Evolutionary conservation across 2,329 filamentous ascomycete species (phyloP).

Genomic region (Fusarium torulosum): DNA sequence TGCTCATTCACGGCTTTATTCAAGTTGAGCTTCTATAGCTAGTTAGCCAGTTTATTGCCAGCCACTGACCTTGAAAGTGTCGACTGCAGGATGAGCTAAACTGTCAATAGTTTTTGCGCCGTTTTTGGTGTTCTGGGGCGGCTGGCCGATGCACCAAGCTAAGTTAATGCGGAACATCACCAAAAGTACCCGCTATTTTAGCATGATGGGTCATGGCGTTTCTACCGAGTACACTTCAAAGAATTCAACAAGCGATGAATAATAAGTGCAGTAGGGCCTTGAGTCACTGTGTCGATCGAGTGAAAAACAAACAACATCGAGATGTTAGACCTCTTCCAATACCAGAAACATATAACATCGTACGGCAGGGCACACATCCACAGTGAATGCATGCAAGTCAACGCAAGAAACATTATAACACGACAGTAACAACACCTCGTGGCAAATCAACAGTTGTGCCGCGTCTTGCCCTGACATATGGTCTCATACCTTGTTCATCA

Average conservation of each 20-base stretch:
- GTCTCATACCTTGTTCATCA: not conserved
- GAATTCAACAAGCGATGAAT: not conserved
- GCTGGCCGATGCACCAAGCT: slow-evolving; percentile 9
- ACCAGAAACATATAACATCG: slow-evolving; percentile 1
- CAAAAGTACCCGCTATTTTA: not conserved
- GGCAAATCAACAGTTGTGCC: slow-evolving; percentile 15
- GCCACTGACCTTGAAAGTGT: not conserved
- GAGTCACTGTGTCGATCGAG: slow-evolving; percentile 19
- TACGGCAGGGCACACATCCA: slow-evolving; percentile 17
- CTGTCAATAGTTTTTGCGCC: slow-evolving; percentile 5
- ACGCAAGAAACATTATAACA: slow-evolving; percentile 14
- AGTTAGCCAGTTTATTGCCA: not conserved
- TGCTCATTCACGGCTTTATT: too few species aligned
- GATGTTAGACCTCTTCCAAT: not conserved
- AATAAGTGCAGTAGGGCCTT: not conserved
- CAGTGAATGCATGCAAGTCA: slow-evolving; percentile 30
- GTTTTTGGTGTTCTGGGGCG: slow-evolving; percentile 8
- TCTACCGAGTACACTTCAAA: not conserved
- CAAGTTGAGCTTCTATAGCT: not conserved
- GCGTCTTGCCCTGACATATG: slow-evolving; percentile 36
- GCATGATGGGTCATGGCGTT: not conserved
- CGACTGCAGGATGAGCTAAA: not conserved
- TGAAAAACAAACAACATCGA: slow-evolving; percentile 2
- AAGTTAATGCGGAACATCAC: slow-evolving; percentile 10
- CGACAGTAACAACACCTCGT: slow-evolving; percentile 27